Base-by-base conservation (phyloP, 345 rosid genomes). In the Melaleuca quinquenervia region DNA sequence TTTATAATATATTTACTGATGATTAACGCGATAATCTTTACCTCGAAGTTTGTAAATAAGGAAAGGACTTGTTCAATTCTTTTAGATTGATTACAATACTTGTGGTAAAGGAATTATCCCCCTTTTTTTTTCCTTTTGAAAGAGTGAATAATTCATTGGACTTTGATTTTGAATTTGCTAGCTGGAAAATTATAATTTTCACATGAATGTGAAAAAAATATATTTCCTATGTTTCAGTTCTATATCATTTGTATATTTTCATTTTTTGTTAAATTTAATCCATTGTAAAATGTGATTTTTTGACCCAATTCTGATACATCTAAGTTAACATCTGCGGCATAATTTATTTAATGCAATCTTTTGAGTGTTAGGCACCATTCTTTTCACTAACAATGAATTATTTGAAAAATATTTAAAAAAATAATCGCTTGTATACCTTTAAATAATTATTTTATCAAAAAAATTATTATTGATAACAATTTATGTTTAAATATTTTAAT, bases 201-300 rank as follows among this genome's bases (percentile, higher is more conserved):
- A 55, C 22, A 24, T 55, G 1, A 11, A 8, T 4, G 11, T 36
- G 27, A 27, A 58, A 54, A n/a, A n/a, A 1, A 11, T 26, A n/a
- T 5, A 60, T 27, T 13, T 60, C 16, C 1, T 27, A 7, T 60
- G 41, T 27, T 60, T 60, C 27, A 27, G 8, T 0, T 36, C 27
- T 13, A 11, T 27, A 8, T 6, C 41, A 14, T 2, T 0, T 0
- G 0, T 60, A 13, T 60, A 6, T 1, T 60, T 1, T 14, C 1
- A 0, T 27, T 13, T 60, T 60, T 60, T 27, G 5, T 60, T 60
- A 60, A 58, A 60, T 60, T n/a, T 12, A 60, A 26, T 60, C 16
- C 2, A n/a, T 0, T 0, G 0, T n/a, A 27, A 6, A 27, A 60
- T 0, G 0, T 0, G 9, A n/a, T 27, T 1, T 6, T 60, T 60